phyloP scores from a whole-genome alignment of 345 rosid genomes.

The Ceriops zippeliana region DNA sequence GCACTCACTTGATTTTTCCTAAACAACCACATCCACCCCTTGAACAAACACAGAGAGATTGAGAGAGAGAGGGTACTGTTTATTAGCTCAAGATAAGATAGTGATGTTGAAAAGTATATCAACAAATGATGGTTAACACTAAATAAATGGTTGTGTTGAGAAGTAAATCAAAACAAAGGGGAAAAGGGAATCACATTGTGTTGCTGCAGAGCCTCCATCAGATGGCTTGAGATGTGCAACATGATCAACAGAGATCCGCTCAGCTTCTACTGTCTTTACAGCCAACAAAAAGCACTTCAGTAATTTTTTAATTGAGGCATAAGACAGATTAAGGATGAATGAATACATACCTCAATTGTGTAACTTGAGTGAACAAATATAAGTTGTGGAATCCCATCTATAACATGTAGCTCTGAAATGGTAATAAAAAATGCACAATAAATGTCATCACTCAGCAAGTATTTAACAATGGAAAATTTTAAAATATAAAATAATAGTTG shows the following conservation, averaged over 20 bases:
- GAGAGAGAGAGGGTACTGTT: too few species aligned
- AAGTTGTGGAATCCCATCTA: conserved; percentile 93
- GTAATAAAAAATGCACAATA: neutral
- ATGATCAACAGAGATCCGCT: conserved; percentile 93
- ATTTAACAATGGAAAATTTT: neutral
- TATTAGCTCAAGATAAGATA: too few species aligned
- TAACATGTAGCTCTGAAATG: conserved; percentile 74
- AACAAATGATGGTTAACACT: neutral
- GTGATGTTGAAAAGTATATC: too few species aligned
- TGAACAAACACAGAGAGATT: too few species aligned
- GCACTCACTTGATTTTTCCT: neutral
- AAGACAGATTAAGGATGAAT: neutral
- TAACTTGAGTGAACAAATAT: conserved; percentile 87
- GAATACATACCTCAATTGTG: conserved; percentile 70
- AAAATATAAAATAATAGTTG: neutral
- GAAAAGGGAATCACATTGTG: conserved; percentile 54
- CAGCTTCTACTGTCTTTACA: conserved; percentile 87
- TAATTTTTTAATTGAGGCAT: conserved; percentile 3
- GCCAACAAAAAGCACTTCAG: conserved; percentile 7
- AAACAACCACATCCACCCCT: neutral
- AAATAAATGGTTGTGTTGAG: neutral
- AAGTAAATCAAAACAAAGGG: neutral
- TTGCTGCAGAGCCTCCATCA: conserved; percentile 97
- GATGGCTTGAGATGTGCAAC: conserved; percentile 99
- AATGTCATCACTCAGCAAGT: neutral